Percentiles rank a stretch among this genome's conserved stretches.
These are phyloP conservation scores for Huntiella moniliformis DNA, from an alignment of 2,329 filamentous ascomycete species.

Conservation along the genomic window DNA sequence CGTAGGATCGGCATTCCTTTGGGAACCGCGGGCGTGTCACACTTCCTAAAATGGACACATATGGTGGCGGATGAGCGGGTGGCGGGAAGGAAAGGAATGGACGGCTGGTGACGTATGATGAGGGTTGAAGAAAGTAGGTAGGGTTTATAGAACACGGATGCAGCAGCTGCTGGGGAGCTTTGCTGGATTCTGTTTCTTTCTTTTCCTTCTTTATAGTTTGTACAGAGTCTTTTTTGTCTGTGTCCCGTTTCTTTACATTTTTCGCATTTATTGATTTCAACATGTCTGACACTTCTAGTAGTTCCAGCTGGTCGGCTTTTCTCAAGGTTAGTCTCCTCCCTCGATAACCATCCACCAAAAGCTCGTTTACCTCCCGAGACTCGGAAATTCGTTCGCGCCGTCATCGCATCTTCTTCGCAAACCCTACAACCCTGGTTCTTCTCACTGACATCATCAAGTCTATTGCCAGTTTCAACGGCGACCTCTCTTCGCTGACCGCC, in stretches of 20 bases:
- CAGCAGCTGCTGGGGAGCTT: not conserved
- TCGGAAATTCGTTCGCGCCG: no score
- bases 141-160: no score
- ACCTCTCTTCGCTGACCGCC: conserved; percentile 62
- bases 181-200: not conserved
- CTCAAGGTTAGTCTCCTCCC: conserved; percentile 25
- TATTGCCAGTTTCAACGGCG: conserved; percentile 65
- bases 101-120: no score
- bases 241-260: not conserved
- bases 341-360: conserved; percentile 4
- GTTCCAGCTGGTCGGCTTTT: conserved; percentile 33
- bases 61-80: no score
- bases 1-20: no score
- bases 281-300: conserved; percentile 16
- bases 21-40: no score
- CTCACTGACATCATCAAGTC: conserved; percentile 27
- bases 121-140: no score
- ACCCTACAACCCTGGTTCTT: not conserved
- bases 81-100: no score
- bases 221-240: not conserved
- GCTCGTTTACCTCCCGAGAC: not conserved
- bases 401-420: no score
- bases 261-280: conserved; percentile 1
- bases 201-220: not conserved
- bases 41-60: no score